Conservation (phyloP, 75 land plant genomes). For the Picea glauca region DNA sequence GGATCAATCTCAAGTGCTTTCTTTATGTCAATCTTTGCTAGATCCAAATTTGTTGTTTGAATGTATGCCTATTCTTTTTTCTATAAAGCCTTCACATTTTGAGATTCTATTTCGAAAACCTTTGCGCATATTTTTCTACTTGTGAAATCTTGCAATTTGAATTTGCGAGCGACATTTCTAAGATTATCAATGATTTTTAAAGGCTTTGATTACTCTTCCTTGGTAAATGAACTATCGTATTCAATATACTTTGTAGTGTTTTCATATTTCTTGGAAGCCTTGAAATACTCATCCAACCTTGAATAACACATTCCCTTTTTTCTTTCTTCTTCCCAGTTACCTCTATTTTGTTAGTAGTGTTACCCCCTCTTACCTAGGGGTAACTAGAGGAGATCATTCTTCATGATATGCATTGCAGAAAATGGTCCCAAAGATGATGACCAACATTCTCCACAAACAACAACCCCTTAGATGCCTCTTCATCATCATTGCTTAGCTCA, state of each 20-base stretch:
- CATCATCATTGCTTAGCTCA: too few relatives aligned
- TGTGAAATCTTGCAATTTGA: slow-evolving; percentile 58
- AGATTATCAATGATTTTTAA: slow-evolving; percentile 68
- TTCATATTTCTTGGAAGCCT: slow-evolving; percentile 83
- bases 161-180: slow-evolving; percentile 89
- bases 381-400: too few relatives aligned
- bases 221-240: slow-evolving; percentile 59
- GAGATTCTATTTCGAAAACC: slow-evolving; percentile 70
- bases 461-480: too few relatives aligned
- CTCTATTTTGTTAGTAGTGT: slow-evolving; percentile 65
- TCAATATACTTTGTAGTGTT: slow-evolving; percentile 44
- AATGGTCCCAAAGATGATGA: too few relatives aligned
- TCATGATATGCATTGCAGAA: too few relatives aligned
- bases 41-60: slow-evolving; percentile 60
- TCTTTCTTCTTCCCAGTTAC: slow-evolving; percentile 66
- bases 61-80: slow-evolving; percentile 85
- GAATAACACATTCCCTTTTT: slow-evolving; percentile 78
- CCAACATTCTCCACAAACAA: too few relatives aligned
- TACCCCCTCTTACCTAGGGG: slow-evolving; percentile 55
- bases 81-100: slow-evolving; percentile 84
- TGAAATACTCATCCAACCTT: slow-evolving; percentile 57
- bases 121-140: slow-evolving; percentile 85
- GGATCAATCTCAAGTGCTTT: slow-evolving; percentile 91
- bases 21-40: slow-evolving; percentile 82
- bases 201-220: slow-evolving; percentile 68